phyloP scores from a whole-genome alignment of 164 flowering plant genomes.

The Kingdonia uniflora region DNA sequence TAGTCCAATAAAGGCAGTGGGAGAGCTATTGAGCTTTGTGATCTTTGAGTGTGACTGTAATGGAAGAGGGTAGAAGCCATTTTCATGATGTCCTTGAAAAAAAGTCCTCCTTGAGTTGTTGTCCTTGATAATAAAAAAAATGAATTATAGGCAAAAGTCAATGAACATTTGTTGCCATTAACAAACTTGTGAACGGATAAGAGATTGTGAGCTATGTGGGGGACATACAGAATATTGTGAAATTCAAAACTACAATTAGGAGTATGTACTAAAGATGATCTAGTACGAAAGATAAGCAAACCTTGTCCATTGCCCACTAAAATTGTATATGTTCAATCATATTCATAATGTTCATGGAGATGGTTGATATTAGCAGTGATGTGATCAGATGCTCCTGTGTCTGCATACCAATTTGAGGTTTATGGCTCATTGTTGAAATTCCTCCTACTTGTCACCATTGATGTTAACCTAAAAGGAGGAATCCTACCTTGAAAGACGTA shows the following conservation, averaged over 20 bases:
- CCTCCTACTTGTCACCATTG: not conserved
- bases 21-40: too few relatives aligned
- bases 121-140: not conserved
- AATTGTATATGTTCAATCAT: not conserved
- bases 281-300: not conserved
- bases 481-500: too few relatives aligned
- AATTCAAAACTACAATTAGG: not conserved
- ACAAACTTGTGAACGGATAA: not conserved
- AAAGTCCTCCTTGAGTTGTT: not conserved
- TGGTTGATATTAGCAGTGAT: not conserved
- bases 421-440: too few relatives aligned
- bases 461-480: too few relatives aligned
- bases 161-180: not conserved
- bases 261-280: not conserved
- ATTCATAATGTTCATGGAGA: not conserved
- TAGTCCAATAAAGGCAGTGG: not conserved
- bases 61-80: not conserved
- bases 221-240: not conserved
- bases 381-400: not conserved
- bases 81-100: too few relatives aligned
- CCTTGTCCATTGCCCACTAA: not conserved
- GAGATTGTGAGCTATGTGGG: not conserved
- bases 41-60: not conserved
- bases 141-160: not conserved
- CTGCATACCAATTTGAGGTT: not conserved